These are phyloP conservation scores for Aspergillus panamensis DNA, from an alignment of 495 filamentous ascomycete species.

Conservation along the genomic window DNA sequence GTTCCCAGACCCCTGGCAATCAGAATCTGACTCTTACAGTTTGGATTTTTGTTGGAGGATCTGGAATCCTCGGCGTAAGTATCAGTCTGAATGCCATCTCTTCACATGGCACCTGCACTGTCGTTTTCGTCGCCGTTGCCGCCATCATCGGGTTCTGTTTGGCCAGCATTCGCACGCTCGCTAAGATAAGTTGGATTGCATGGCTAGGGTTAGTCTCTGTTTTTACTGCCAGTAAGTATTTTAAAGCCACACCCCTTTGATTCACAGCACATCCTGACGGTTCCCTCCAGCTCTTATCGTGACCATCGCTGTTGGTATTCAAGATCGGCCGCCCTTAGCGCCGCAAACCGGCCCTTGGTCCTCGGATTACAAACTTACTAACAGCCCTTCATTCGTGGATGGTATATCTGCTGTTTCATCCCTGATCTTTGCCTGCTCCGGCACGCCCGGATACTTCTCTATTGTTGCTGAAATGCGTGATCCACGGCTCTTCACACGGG, in stretches of 20 bases:
- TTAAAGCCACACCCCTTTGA: no score
- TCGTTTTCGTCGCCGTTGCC: conserved; percentile 34
- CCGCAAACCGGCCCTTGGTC: conserved; percentile 29
- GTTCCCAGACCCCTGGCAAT: conserved; percentile 3
- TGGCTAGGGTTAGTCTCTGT: conserved; percentile 45
- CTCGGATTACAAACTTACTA: conserved; percentile 31
- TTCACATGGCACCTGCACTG: conserved; percentile 59
- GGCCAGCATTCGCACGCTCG: conserved; percentile 36
- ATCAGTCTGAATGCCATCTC: conserved; percentile 67
- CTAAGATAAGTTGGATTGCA: conserved; percentile 36
- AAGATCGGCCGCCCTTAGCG: conserved; percentile 38
- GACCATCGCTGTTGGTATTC: conserved; percentile 61
- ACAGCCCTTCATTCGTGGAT: conserved; percentile 28
- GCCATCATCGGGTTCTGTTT: conserved; percentile 30
- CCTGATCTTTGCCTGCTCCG: conserved; percentile 54
- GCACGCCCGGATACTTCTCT: conserved; percentile 64
- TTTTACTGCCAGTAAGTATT: no score
- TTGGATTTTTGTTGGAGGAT: conserved; percentile 39
- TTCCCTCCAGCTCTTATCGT: conserved; percentile 53
- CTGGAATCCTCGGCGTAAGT: conserved; percentile 58
- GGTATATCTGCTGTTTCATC: conserved; percentile 52
- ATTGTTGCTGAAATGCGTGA: conserved; percentile 74
- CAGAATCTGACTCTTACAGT: conserved; percentile 58
- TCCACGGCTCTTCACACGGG: conserved; percentile 55
- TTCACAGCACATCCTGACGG: no score